Percentiles rank a stretch among this genome's conserved stretches.
phyloP scores from a whole-genome alignment of 805 yeast species.

The Novakomyces olei region DNA sequence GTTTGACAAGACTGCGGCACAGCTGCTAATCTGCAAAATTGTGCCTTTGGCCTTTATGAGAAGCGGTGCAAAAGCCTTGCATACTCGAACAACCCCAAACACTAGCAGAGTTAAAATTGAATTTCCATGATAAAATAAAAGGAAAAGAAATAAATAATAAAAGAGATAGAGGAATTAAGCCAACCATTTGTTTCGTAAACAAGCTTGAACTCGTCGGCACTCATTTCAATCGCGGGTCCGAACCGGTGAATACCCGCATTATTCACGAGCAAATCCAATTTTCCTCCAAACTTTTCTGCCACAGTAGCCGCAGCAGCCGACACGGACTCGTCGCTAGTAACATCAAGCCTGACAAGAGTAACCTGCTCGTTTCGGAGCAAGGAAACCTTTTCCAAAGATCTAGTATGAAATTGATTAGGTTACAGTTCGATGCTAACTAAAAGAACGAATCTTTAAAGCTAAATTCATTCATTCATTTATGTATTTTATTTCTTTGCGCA shows the following conservation, averaged over 20 bases:
- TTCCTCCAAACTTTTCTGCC: neutral
- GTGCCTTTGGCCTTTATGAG: slow-evolving; percentile 4
- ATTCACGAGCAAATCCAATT: slow-evolving; percentile 3
- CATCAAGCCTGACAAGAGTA: neutral
- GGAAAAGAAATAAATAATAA: too few relatives aligned
- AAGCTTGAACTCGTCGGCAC: neutral
- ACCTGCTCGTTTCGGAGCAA: neutral
- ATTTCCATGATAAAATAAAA: too few relatives aligned
- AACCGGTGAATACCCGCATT: slow-evolving; percentile 2
- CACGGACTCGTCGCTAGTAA: neutral
- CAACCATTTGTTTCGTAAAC: slow-evolving; percentile 2
- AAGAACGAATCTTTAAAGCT: too few relatives aligned
- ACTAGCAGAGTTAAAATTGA: too few relatives aligned
- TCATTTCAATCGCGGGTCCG: slow-evolving; percentile 3
- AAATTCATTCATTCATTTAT: too few relatives aligned
- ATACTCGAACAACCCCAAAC: neutral
- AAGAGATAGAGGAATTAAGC: too few relatives aligned
- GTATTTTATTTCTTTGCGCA: too few relatives aligned
- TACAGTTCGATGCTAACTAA: too few relatives aligned
- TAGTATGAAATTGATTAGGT: too few relatives aligned
- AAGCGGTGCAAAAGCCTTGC: slow-evolving; percentile 1
- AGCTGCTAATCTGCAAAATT: slow-evolving; percentile 1
- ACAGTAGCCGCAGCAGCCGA: neutral
- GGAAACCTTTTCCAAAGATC: neutral
- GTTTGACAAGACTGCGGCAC: neutral